Conservation (phyloP, 305 asterid species). For the Fraxinus floribunda region DNA sequence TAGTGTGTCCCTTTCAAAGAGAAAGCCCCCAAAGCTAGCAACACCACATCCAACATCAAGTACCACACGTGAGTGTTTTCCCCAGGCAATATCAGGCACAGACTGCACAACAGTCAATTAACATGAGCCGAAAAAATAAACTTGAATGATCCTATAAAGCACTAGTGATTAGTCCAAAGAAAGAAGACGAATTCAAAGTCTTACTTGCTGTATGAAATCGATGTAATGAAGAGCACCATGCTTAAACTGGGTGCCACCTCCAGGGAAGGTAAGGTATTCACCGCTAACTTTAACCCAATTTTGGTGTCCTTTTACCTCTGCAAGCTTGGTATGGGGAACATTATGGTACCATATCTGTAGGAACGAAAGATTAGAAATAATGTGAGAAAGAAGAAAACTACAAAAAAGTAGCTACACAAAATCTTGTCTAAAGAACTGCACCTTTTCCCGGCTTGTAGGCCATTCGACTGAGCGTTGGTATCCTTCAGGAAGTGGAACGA, state of each 20-base stretch:
- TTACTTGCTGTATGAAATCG: constrained; percentile 85
- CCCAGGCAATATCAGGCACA: constrained; percentile 32
- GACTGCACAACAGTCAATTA: constrained; percentile 20
- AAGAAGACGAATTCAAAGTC: constrained; percentile 1
- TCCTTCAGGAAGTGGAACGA: constrained; percentile 84
- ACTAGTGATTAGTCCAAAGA: not conserved
- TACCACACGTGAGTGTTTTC: constrained; percentile 30
- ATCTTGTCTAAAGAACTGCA: constrained; percentile 2
- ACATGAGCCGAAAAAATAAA: not conserved
- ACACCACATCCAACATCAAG: constrained; percentile 43
- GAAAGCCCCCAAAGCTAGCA: constrained; percentile 40
- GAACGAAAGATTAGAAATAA: not conserved
- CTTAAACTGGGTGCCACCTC: constrained; percentile 97
- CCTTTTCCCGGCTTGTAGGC: constrained; percentile 44
- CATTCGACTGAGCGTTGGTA: constrained; percentile 63
- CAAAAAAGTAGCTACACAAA: constrained; percentile 4
- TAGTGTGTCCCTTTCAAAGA: constrained; percentile 33
- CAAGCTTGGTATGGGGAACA: constrained; percentile 41
- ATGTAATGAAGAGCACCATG: constrained; percentile 96
- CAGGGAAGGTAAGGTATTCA: constrained; percentile 88
- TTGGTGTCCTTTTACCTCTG: constrained; percentile 38
- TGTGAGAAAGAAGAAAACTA: not conserved
- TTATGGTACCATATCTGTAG: constrained; percentile 43
- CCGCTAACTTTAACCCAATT: constrained; percentile 95
- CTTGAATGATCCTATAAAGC: not conserved